These are phyloP conservation scores for Rosa multiflora DNA, from an alignment of 306 rosid genomes.

Conservation along the genomic window DNA sequence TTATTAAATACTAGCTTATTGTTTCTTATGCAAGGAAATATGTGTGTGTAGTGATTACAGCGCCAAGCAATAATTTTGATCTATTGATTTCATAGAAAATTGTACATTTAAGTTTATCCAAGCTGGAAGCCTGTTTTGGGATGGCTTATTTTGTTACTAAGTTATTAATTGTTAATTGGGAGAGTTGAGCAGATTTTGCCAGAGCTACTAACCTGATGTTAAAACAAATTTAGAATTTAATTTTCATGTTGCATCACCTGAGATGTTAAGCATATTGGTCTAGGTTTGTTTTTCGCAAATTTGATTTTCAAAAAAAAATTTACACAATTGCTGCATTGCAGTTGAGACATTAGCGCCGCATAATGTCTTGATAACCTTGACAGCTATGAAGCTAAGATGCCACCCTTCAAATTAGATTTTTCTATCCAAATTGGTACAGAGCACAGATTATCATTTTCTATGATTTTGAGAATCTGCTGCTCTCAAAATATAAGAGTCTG, in stretches of 20 bases:
- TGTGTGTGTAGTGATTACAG: conserved; percentile 29
- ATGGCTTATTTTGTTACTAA: not conserved
- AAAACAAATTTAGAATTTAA: not conserved
- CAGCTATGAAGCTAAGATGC: not conserved
- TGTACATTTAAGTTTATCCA: not conserved
- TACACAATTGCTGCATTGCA: not conserved
- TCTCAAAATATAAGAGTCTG: not conserved
- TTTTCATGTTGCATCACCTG: not conserved
- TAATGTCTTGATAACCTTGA: not conserved
- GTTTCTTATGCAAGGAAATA: conserved; percentile 28
- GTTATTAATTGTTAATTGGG: not conserved
- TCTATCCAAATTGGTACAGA: not conserved
- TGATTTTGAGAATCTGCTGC: too few species aligned
- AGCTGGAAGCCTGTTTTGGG: not conserved
- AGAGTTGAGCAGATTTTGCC: not conserved
- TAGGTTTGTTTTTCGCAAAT: too few species aligned
- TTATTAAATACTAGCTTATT: not conserved
- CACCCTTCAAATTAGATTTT: not conserved
- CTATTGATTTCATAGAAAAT: not conserved
- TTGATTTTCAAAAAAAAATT: not conserved
- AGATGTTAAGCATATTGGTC: not conserved
- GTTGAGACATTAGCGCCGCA: not conserved
- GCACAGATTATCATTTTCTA: not conserved
- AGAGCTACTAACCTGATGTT: not conserved
- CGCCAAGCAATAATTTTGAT: conserved; percentile 28